phyloP scores from a whole-genome alignment of 495 filamentous ascomycete genomes.

The Pseudomonodictys pantanalensis region DNA sequence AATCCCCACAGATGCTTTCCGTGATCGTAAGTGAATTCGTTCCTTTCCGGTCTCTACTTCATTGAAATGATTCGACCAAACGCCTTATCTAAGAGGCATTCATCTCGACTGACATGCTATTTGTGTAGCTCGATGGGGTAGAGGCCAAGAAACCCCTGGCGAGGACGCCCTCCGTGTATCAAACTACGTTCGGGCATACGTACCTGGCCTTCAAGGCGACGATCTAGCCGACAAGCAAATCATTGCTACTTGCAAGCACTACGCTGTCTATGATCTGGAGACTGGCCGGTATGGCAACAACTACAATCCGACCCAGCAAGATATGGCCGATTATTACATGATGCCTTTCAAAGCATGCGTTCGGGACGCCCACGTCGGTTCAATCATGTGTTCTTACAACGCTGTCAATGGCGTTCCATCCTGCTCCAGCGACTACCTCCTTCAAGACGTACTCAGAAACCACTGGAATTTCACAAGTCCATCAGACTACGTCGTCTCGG shows the following conservation, averaged over 20 bases:
- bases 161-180: conserved; percentile 10
- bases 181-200: conserved; percentile 3
- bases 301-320: conserved; percentile 52
- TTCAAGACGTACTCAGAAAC: conserved; percentile 57
- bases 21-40: no score
- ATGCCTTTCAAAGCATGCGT: conserved; percentile 50
- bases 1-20: no score
- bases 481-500: conserved; percentile 54
- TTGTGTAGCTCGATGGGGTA: conserved; percentile 45
- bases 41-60: no score
- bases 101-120: no score
- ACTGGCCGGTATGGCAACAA: conserved; percentile 54
- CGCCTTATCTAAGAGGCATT: no score
- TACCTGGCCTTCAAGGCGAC: conserved; percentile 8
- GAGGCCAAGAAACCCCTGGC: conserved; percentile 42
- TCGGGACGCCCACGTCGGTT: conserved; percentile 54
- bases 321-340: conserved; percentile 56
- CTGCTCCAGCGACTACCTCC: conserved; percentile 54
- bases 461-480: conserved; percentile 49
- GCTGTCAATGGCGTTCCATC: conserved; percentile 58
- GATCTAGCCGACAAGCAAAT: conserved; percentile 37
- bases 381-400: conserved; percentile 63
- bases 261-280: conserved; percentile 64
- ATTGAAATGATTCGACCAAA: no score
- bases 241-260: conserved; percentile 57